These are phyloP conservation scores for Carpinus viminea DNA, from an alignment of 306 rosid species.

Conservation along the genomic window DNA sequence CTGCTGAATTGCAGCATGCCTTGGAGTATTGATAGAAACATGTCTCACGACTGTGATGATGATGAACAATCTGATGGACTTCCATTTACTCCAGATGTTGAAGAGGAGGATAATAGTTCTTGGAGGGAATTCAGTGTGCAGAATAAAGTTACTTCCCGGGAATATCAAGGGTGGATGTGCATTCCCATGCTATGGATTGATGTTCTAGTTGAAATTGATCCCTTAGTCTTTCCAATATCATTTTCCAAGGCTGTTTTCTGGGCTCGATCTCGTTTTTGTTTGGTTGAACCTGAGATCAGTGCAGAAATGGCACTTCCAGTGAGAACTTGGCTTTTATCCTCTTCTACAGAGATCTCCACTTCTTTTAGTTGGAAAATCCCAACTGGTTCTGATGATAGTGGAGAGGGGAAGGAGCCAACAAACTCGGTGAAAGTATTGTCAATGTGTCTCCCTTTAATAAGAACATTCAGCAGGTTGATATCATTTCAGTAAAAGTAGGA, in stretches of 20 bases:
- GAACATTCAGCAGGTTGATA: slow-evolving; percentile 70
- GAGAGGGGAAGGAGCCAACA: slow-evolving; percentile 65
- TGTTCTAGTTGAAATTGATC: slow-evolving; percentile 66
- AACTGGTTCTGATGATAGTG: slow-evolving; percentile 92
- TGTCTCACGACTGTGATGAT: slow-evolving; percentile 42
- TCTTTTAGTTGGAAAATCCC: slow-evolving; percentile 91
- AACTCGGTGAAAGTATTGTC: slow-evolving; percentile 76
- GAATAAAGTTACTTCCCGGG: slow-evolving; percentile 66
- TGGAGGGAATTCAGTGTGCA: slow-evolving; percentile 70
- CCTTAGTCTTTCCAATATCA: slow-evolving; percentile 72
- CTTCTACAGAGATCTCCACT: slow-evolving; percentile 63
- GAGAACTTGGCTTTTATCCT: slow-evolving; percentile 66
- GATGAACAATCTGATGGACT: slow-evolving; percentile 50
- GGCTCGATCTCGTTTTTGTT: slow-evolving; percentile 87
- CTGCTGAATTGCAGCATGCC: slow-evolving; percentile 49
- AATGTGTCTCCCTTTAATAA: slow-evolving; percentile 64
- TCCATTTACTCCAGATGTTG: slow-evolving; percentile 36
- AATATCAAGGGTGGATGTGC: slow-evolving; percentile 84
- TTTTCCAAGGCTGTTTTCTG: slow-evolving; percentile 94
- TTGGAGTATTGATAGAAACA: slow-evolving; percentile 36
- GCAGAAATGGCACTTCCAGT: slow-evolving; percentile 68
- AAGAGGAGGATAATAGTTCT: slow-evolving; percentile 59
- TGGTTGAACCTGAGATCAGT: slow-evolving; percentile 66
- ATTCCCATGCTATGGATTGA: slow-evolving; percentile 95
- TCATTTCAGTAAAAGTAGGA: slow-evolving; percentile 21